A percentile compares a stretch with the other conserved stretches of the same genome.
Evolutionary conservation across 176 grass and related monocot species (phyloP).

Genomic region (Saccharum officinarum): DNA sequence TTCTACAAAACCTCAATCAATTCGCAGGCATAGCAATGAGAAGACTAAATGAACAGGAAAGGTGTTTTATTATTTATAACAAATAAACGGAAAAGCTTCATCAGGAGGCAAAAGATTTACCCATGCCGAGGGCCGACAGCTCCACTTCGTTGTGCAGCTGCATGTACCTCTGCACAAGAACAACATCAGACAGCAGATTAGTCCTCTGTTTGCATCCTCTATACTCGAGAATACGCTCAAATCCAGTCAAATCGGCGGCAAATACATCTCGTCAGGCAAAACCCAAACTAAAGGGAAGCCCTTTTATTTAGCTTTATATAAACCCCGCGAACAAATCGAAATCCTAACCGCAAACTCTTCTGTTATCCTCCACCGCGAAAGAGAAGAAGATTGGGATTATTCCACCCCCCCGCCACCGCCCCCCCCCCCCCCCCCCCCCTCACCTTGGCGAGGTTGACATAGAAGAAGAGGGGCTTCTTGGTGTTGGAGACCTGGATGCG

Average conservation of each 20-base stretch:
- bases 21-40: neutral
- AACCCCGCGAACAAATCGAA: neutral
- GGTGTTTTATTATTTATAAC: neutral
- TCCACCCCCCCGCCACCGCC: no score
- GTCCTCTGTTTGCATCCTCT: neutral
- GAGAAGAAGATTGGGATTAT: neutral
- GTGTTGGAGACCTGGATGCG: slow-evolving; percentile 92
- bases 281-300: neutral
- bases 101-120: slow-evolving; percentile 42
- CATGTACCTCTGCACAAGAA: slow-evolving; percentile 76
- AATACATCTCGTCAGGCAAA: neutral
- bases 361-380: neutral
- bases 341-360: neutral
- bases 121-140: slow-evolving; percentile 87
- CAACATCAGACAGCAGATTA: slow-evolving; percentile 28
- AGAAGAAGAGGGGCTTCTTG: slow-evolving; percentile 99
- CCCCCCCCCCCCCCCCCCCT: neutral
- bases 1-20: neutral
- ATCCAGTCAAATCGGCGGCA: slow-evolving; percentile 20
- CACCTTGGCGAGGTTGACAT: slow-evolving; percentile 98
- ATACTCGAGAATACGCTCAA: neutral
- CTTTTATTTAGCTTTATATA: neutral
- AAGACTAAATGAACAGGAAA: neutral
- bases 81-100: neutral
- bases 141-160: slow-evolving; percentile 75